phyloP scores from a whole-genome alignment of 805 yeast species.

The Jamesozyma lodderae region DNA sequence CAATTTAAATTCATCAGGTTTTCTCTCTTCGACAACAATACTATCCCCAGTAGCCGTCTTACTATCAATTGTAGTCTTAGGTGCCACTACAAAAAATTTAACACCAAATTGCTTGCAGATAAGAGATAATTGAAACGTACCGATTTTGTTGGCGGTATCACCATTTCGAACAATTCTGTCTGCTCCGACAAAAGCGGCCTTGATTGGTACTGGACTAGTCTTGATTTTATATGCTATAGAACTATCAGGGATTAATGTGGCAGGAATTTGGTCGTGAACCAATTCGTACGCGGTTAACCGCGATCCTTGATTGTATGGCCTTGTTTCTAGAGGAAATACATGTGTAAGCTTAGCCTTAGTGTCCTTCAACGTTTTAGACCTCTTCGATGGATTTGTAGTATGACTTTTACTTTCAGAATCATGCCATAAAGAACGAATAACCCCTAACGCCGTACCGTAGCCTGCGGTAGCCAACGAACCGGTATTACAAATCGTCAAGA shows the following conservation, averaged over 20 bases:
- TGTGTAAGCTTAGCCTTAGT: slow-evolving; percentile 46
- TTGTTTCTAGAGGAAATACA: slow-evolving; percentile 83
- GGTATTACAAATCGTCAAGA: slow-evolving; percentile 89
- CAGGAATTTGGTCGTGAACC: slow-evolving; percentile 76
- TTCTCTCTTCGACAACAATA: slow-evolving; percentile 83
- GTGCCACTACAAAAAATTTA: slow-evolving; percentile 90
- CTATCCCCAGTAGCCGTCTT: slow-evolving; percentile 57
- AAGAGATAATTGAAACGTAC: slow-evolving; percentile 82
- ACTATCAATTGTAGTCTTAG: slow-evolving; percentile 80
- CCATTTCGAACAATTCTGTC: slow-evolving; percentile 91
- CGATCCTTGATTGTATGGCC: slow-evolving; percentile 97
- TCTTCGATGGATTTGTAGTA: slow-evolving; percentile 15
- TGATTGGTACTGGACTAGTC: slow-evolving; percentile 49
- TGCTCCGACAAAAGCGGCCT: slow-evolving; percentile 88
- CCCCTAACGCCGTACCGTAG: slow-evolving; percentile 93
- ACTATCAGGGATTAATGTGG: slow-evolving; percentile 81
- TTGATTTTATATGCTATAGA: slow-evolving; percentile 75
- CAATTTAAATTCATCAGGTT: slow-evolving; percentile 65
- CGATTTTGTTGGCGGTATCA: slow-evolving; percentile 93
- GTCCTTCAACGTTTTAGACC: slow-evolving; percentile 15
- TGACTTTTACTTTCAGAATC: slow-evolving; percentile 29
- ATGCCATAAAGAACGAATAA: slow-evolving; percentile 62
- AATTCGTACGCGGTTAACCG: slow-evolving; percentile 87
- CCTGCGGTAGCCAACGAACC: slow-evolving; percentile 97
- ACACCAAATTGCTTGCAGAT: slow-evolving; percentile 57